phyloP scores from a whole-genome alignment of 2,329 filamentous ascomycete species.

The Aspergillus ochraceus region DNA sequence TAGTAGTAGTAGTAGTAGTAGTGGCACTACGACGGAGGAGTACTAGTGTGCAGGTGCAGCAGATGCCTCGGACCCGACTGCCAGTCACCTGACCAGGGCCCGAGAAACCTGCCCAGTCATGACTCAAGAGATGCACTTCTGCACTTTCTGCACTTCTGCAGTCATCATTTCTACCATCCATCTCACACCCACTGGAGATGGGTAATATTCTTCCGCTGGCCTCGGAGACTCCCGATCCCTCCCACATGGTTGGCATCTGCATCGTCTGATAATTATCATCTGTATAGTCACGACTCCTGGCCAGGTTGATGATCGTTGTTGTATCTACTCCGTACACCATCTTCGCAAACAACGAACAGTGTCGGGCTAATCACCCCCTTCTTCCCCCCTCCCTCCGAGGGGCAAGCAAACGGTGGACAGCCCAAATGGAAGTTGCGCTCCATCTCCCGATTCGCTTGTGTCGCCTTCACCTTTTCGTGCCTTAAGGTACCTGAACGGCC shows the following conservation, averaged over 20 bases:
- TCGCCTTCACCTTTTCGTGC: neutral
- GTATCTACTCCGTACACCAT: neutral
- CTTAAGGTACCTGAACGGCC: slow-evolving; percentile 5
- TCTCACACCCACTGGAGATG: too few species aligned
- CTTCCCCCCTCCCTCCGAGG: neutral
- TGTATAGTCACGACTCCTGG: neutral
- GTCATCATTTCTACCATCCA: neutral
- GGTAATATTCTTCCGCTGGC: too few species aligned
- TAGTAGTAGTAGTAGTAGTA: too few species aligned
- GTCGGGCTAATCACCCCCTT: too few species aligned
- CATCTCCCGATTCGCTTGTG: slow-evolving; percentile 2
- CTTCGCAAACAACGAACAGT: too few species aligned
- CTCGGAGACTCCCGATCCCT: neutral
- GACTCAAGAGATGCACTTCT: too few species aligned
- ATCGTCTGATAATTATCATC: neutral
- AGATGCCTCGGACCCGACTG: too few species aligned
- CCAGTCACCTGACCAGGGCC: neutral
- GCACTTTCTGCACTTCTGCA: neutral
- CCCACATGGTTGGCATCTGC: slow-evolving; percentile 37
- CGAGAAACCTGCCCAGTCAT: neutral
- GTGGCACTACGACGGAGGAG: too few species aligned
- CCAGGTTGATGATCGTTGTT: neutral
- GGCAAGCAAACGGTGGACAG: neutral
- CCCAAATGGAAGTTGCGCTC: slow-evolving; percentile 2
- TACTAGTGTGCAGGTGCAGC: too few species aligned